Evolutionary conservation across 257 asterid genomes (phyloP), one percentile per base, ranked within the genome.

Genomic region (Penstemon barbatus): DNA sequence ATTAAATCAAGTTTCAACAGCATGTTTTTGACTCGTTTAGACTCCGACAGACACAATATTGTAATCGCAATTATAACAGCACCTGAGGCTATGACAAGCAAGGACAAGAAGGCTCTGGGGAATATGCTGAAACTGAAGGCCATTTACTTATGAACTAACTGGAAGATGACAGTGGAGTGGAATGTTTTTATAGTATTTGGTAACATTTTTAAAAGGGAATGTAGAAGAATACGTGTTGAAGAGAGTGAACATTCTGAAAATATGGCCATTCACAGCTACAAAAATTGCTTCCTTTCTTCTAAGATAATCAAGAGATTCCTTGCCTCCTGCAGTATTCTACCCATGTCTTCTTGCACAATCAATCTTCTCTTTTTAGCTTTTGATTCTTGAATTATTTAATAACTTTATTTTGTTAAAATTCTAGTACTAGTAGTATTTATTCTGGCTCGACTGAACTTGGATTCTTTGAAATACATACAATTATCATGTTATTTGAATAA

Each of bases 281-380:
- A 64, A 63, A 45, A 56, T 46, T 43, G 85, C 82, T 85, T 83
- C 89, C 78, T 88, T 88, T 71, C 90, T 82, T 82, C 77, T 72
- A 74, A 53, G 7, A 49, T 64, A 75, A 87, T 83, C 85, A 74
- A 73, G 25, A 37, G 84, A 87, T 83, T 76, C 91, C 79, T 85
- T 85, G 70, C 82, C 84, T 77, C 75, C 61, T 54, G 39, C 67
- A 75, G 60, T 69, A 58, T 71, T 74, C 57, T 50, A 73, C 59
- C 18, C n/a, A 57, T 33, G 50, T 64, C 66, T 68, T 71, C 25
- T 8, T 10, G 37, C 19, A 52, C 56, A 69, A 56, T 69, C 56
- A 69, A 56, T 69, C 79, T 69, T 75, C 42, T 56, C 50, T 10
- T 54, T 55, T 61, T 15, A 25, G 53, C 66, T 60, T 46, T 41